phyloP scores from a whole-genome alignment of 352 stramenopile genomes.

The Phytophthora crassamura region DNA sequence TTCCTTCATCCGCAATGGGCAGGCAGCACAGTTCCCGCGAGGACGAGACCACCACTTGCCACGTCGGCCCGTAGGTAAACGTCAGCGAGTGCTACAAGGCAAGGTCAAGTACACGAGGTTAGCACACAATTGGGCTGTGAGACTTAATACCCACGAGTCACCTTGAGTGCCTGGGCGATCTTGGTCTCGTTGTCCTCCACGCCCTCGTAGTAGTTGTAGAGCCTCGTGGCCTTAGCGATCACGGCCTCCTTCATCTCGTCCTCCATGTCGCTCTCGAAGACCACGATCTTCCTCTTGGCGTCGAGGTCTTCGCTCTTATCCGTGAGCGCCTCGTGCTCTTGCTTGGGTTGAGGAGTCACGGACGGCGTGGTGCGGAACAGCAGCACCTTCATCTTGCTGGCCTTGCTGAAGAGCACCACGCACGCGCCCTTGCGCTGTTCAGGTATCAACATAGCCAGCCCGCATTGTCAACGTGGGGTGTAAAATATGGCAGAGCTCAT shows the following conservation, averaged over 20 bases:
- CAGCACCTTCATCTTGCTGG: slow-evolving; percentile 73
- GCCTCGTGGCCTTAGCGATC: slow-evolving; percentile 41
- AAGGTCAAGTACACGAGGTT: neutral
- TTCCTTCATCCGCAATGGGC: slow-evolving; percentile 51
- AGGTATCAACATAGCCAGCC: slow-evolving; percentile 8
- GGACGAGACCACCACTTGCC: slow-evolving; percentile 67
- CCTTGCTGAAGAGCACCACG: slow-evolving; percentile 67
- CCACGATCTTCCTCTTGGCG: slow-evolving; percentile 50
- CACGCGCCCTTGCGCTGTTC: slow-evolving; percentile 69
- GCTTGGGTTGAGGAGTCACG: slow-evolving; percentile 33
- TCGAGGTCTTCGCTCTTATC: slow-evolving; percentile 18
- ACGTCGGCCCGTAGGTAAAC: slow-evolving; percentile 70
- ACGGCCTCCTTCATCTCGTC: slow-evolving; percentile 49
- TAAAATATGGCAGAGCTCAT: neutral
- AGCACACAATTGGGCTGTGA: slow-evolving; percentile 4
- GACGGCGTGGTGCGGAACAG: slow-evolving; percentile 72
- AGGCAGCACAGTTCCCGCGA: slow-evolving; percentile 66
- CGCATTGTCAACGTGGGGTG: neutral
- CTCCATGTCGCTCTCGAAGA: slow-evolving; percentile 69
- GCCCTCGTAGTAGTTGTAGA: slow-evolving; percentile 50
- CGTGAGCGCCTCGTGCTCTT: slow-evolving; percentile 40
- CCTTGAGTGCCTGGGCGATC: slow-evolving; percentile 70
- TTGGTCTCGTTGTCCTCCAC: slow-evolving; percentile 50
- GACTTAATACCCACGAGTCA: slow-evolving; percentile 14
- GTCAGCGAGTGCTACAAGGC: slow-evolving; percentile 63